phyloP scores from a whole-genome alignment of 1,139 yeast species.

The Candida tetrigidarum region DNA sequence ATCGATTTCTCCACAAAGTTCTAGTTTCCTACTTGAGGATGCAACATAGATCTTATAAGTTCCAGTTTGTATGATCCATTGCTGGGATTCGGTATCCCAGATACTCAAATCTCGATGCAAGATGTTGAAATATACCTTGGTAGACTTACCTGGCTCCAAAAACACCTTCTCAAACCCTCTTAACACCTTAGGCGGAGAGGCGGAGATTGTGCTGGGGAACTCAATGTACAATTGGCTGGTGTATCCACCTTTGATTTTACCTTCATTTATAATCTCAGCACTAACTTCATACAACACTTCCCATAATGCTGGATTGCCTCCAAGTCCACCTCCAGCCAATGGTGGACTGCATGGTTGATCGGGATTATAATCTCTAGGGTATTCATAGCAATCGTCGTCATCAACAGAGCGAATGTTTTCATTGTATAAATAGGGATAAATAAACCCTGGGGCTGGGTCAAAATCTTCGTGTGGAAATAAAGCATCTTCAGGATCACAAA shows the following conservation, averaged over 20 bases:
- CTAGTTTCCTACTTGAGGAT: conserved; percentile 55
- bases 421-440: conserved; percentile 54
- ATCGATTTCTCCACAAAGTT: conserved; percentile 51
- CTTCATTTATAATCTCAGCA: conserved; percentile 54
- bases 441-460: conserved; percentile 55
- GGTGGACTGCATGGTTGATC: conserved; percentile 43
- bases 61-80: conserved; percentile 66
- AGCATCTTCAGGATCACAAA: conserved; percentile 61
- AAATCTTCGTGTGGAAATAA: conserved; percentile 59
- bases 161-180: conserved; percentile 65
- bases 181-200: conserved; percentile 54
- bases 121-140: conserved; percentile 47
- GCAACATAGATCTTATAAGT: conserved; percentile 57
- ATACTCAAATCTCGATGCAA: conserved; percentile 59
- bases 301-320: conserved; percentile 53
- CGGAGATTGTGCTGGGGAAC: conserved; percentile 47
- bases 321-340: conserved; percentile 61
- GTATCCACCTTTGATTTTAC: conserved; percentile 52
- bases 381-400: conserved; percentile 46
- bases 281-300: conserved; percentile 51
- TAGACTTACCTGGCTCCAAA: conserved; percentile 46
- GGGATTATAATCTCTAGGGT: conserved; percentile 56
- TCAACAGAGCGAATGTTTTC: conserved; percentile 47
- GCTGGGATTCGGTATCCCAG: conserved; percentile 62
- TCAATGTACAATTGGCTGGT: conserved; percentile 64